Conservation (phyloP, 2,329 filamentous ascomycete species). For the Parastagonospora avenae region DNA sequence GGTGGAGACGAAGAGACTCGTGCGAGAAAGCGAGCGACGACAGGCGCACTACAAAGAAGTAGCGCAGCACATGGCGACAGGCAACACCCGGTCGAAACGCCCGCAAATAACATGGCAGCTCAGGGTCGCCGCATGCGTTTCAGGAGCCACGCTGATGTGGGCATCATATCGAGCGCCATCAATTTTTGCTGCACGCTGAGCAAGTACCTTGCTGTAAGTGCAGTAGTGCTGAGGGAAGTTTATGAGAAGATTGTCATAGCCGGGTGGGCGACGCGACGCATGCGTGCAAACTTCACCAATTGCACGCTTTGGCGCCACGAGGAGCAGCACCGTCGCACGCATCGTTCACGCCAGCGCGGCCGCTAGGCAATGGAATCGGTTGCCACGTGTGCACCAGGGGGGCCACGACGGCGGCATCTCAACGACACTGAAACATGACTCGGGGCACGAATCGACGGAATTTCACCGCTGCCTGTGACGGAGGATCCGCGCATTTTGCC, state of each 20-base stretch:
- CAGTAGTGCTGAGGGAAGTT: conserved; percentile 2
- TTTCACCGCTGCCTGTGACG: conserved; percentile 25
- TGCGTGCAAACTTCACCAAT: not conserved
- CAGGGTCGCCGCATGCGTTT: conserved; percentile 5
- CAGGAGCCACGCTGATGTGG: conserved; percentile 9
- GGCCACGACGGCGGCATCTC: conserved; percentile 27
- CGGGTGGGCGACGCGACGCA: not conserved
- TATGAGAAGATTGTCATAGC: not conserved
- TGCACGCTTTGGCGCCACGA: conserved; percentile 7
- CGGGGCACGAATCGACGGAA: conserved; percentile 16
- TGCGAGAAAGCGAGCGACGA: not conserved
- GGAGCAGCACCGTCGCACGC: conserved; percentile 7
- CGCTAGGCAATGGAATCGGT: conserved; percentile 36
- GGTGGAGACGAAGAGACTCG: conserved; percentile 11
- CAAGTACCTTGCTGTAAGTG: conserved; percentile 3
- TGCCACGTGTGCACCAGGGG: conserved; percentile 37
- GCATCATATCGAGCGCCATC: conserved; percentile 3
- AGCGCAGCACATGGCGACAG: conserved; percentile 10
- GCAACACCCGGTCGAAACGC: conserved; percentile 11
- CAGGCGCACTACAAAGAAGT: conserved; percentile 1
- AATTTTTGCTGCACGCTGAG: not conserved
- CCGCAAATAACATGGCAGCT: conserved; percentile 11
- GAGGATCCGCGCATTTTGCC: conserved; percentile 25
- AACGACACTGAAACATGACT: conserved; percentile 34
- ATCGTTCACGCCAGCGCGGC: conserved; percentile 39